Conservation (phyloP, 2,329 filamentous ascomycete genomes). For the Magnaporthiopsis incrustans region DNA sequence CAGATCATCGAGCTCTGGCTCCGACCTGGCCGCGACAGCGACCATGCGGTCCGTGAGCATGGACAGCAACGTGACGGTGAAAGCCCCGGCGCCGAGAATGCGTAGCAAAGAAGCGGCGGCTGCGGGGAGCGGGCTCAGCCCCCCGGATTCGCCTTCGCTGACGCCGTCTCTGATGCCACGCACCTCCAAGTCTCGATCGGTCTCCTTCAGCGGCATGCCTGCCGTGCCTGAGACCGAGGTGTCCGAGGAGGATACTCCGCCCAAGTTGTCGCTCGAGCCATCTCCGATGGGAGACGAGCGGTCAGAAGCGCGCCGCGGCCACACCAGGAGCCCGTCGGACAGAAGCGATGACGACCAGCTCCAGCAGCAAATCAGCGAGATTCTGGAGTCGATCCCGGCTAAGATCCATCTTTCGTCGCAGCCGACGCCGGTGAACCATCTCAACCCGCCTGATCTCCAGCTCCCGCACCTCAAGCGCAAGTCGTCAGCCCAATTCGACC, state of each 20-base stretch:
- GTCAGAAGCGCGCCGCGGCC: slow-evolving; percentile 12
- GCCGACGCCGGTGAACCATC: slow-evolving; percentile 38
- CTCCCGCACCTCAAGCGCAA: slow-evolving; percentile 34
- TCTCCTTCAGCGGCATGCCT: slow-evolving; percentile 38
- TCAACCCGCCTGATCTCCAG: slow-evolving; percentile 52
- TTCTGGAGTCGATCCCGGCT: slow-evolving; percentile 69
- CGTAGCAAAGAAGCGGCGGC: slow-evolving; percentile 19
- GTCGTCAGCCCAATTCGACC: slow-evolving; percentile 15
- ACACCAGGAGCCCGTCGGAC: slow-evolving; percentile 26
- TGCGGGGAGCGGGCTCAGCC: slow-evolving; percentile 30
- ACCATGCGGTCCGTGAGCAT: slow-evolving; percentile 3
- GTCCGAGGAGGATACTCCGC: slow-evolving; percentile 32
- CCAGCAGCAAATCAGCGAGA: slow-evolving; percentile 71
- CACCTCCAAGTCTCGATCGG: slow-evolving; percentile 13
- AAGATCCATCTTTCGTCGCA: slow-evolving; percentile 65
- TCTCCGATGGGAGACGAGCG: slow-evolving; percentile 39
- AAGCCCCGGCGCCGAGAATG: slow-evolving; percentile 30
- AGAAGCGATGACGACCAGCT: slow-evolving; percentile 56
- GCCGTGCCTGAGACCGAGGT: slow-evolving; percentile 31
- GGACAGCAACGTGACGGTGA: slow-evolving; percentile 17
- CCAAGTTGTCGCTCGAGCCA: slow-evolving; percentile 33
- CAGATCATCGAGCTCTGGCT: neutral
- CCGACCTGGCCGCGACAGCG: neutral
- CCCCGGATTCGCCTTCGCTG: slow-evolving; percentile 39
- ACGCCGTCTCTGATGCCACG: slow-evolving; percentile 27